Evolutionary conservation across 306 rosid genomes (phyloP), one percentile per base, ranked within the genome.

Genomic region (Glycyrrhiza uralensis): DNA sequence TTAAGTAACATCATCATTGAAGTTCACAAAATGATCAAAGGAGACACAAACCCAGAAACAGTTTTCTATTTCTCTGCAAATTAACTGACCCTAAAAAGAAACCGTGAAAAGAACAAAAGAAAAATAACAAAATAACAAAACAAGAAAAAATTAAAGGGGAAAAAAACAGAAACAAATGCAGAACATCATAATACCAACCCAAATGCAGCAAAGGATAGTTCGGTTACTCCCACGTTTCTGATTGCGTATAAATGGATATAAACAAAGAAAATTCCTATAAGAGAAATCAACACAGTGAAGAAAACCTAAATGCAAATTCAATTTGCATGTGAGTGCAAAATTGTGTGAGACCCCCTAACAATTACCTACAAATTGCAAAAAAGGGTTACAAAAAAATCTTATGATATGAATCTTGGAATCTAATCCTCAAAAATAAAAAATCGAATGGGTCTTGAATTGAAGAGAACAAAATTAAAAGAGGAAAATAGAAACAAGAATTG

Each of bases 181-280:
- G 54, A 76, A 63, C 24, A 80, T 28, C 46, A 75, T 0, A 26
- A 61, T 67, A 74, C 75, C 32, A 67, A 73, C 85, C 84, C 77
- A 85, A n/a, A 79, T 82, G 82, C 78, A 74, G 61, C 68, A 54
- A 57, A 72, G 57, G 81, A 66, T 41, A 77, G 79, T 55, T 75
- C 50, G 64, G 60, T 66, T 59, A 29, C 69, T 64, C 54, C 57
- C 51, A 67, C 81, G 78, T 74, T n/a, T 84, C 44, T 75, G 76
- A 79, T 83, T 83, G 87, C 77, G 84, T 79, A 66, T 64, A 52
- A 36, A 62, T 42, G 65, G 82, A 75, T 50, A 30, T 78, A 70
- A 60, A 39, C 26, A 44, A 72, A 47, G 41, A 57, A 80, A 51
- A 70, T 61, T 55, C 76, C 79, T 66, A 6, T 24, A 49, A 33